Conservation (phyloP, 169 alveolate genomes). For the Cyclospora cayetanensis region DNA sequence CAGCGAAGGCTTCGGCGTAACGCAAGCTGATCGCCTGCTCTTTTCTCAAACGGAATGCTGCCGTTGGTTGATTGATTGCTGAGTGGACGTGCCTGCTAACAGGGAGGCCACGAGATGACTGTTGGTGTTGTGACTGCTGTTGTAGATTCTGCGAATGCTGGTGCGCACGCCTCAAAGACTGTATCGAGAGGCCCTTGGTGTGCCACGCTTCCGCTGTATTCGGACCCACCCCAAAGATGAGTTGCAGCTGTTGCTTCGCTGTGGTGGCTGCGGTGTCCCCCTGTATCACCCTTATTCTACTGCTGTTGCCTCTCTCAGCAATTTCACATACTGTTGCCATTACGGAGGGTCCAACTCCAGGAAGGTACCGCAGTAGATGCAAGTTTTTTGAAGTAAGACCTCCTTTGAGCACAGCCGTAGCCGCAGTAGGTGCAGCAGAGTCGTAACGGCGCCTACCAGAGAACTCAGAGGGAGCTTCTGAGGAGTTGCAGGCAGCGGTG, state of each 20-base stretch:
- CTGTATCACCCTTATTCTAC: background rate
- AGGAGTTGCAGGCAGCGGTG: background rate
- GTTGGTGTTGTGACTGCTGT: background rate
- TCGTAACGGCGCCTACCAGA: no score
- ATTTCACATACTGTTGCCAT: background rate
- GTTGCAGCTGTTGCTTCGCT: background rate
- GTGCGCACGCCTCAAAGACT: background rate
- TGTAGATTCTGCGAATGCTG: background rate
- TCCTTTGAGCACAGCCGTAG: background rate
- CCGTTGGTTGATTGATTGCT: no score
- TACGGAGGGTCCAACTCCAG: background rate
- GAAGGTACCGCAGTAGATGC: background rate
- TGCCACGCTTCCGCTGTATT: background rate
- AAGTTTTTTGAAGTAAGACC: background rate
- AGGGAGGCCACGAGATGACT: background rate
- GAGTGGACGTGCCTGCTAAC: no score
- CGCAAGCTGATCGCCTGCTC: constrained; percentile 82
- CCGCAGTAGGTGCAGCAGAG: no score
- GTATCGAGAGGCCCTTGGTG: background rate
- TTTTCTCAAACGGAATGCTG: constrained; percentile 73
- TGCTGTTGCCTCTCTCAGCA: background rate
- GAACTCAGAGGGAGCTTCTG: no score
- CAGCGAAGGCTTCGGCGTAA: constrained; percentile 82
- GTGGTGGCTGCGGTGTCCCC: background rate
- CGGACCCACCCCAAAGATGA: background rate